phyloP scores from a whole-genome alignment of 225 moss, liverwort and hornwort species.

The Sphagnum tenellum region DNA sequence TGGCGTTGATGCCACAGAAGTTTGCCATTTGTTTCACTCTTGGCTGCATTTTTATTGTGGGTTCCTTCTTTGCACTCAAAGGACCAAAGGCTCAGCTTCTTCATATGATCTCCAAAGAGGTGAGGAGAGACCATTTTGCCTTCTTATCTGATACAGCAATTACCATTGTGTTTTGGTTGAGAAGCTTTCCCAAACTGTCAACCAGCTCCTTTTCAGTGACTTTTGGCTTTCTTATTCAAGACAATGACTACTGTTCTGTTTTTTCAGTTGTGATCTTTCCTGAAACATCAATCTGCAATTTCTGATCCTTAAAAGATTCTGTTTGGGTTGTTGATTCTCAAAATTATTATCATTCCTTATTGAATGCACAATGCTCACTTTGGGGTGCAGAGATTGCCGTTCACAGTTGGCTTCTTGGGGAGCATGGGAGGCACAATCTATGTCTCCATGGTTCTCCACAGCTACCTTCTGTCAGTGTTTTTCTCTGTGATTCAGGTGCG shows the following conservation, averaged over 20 bases:
- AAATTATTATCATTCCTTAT: too few relatives aligned
- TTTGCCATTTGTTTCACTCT: slow-evolving; percentile 94
- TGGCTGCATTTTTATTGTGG: slow-evolving; percentile 81
- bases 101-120: slow-evolving; percentile 93
- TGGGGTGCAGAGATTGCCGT: slow-evolving; percentile 66
- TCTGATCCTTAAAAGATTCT: too few relatives aligned
- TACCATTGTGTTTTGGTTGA: too few relatives aligned
- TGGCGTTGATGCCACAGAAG: slow-evolving; percentile 68
- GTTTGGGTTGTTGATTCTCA: too few relatives aligned
- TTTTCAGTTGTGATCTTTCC: not conserved
- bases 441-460: slow-evolving; percentile 81
- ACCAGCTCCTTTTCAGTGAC: too few relatives aligned
- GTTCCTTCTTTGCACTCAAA: slow-evolving; percentile 90
- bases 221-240: too few relatives aligned
- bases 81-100: slow-evolving; percentile 85
- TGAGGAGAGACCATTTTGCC: slow-evolving; percentile 6
- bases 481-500: slow-evolving; percentile 72
- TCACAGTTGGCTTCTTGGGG: slow-evolving; percentile 68
- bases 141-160: not conserved
- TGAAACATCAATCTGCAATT: not conserved
- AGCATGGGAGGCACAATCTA: slow-evolving; percentile 91
- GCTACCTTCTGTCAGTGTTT: slow-evolving; percentile 68
- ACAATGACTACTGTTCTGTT: too few relatives aligned
- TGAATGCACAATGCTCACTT: not conserved
- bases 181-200: too few relatives aligned